A percentile compares a stretch with the other conserved stretches of the same genome.
phyloP scores from a whole-genome alignment of 768 basidiomycete species.

The Hericium rajendrae region DNA sequence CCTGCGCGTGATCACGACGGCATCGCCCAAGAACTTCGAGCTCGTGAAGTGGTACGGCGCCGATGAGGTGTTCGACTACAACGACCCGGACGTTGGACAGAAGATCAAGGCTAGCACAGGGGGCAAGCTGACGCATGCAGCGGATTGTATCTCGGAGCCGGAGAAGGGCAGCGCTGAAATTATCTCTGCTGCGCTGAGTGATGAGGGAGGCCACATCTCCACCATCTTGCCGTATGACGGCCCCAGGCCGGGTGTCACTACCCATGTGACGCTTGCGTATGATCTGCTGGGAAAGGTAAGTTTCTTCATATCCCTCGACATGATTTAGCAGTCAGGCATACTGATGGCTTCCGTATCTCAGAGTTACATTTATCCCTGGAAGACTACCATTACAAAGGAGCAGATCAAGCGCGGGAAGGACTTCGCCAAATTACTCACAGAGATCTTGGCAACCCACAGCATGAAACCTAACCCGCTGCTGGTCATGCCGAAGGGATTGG shows the following conservation, averaged over 20 bases:
- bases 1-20: conserved; percentile 23
- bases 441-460: conserved; percentile 10
- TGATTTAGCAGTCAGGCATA: not conserved
- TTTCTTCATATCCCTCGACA: not conserved
- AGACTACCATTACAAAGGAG: conserved; percentile 3
- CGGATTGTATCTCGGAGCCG: conserved; percentile 12
- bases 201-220: conserved; percentile 4
- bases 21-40: conserved; percentile 23
- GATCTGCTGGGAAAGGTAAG: not conserved
- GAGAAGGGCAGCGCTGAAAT: not conserved
- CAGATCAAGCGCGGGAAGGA: not conserved
- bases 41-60: conserved; percentile 26
- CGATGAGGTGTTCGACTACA: conserved; percentile 21
- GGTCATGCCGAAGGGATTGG: conserved; percentile 17
- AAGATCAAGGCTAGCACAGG: conserved; percentile 17
- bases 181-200: conserved; percentile 5
- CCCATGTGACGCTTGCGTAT: not conserved
- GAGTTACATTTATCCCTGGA: conserved; percentile 12
- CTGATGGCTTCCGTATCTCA: not conserved
- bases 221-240: not conserved
- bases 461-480: conserved; percentile 18
- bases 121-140: conserved; percentile 8
- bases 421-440: conserved; percentile 8
- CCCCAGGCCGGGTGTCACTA: not conserved
- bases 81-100: conserved; percentile 14